Base-by-base conservation (phyloP, 2,329 filamentous ascomycete genomes). In the Lasiodiplodia sp. region DNA sequence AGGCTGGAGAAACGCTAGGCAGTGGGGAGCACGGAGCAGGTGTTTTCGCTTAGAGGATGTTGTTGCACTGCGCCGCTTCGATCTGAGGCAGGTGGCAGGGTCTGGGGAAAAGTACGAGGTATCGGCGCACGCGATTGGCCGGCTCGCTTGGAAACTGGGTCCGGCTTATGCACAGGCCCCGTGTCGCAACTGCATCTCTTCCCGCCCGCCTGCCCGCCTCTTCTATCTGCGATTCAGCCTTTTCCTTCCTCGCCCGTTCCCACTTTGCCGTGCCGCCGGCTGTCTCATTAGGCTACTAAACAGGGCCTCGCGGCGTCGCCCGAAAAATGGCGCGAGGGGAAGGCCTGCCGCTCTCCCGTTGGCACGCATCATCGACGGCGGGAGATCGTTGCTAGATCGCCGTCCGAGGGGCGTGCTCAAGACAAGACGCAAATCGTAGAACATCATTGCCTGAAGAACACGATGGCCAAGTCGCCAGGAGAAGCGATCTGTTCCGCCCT, bases 141-240 rank as follows among this genome's bases (percentile, higher is more conserved):
- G 60, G 21, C 55, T 58, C 55, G 37, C 55, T 58, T 40, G 37
- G 34, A 38, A n/a, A 31, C 34, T 38, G 31, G 10, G 31, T 34
- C 31, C 28, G 5, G 28, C 28, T 28, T 5, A 28, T 28, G 28
- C 31, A n/a, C 18, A 4, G 55, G 7, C 28, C 40, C 40, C 44
- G 18, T 21, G 44, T 21, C 44, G 44, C 44, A 47, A 47, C 44
- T 47, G 44, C 44, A 47, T 47, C 44, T 47, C 44, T 44, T 40
- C 14, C 23, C 16, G 16, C 28, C 28, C 44, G 14, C 28, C 28
- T 28, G 14, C 23, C 25, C 44, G 25, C 38, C 37, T 18, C 56
- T 44, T 64, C 60, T 64, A 38, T 64, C 31, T 64, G 60, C 60
- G 60, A 52, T 64, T 64, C 60, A 64, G 60, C 28, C 60, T 21